Percentiles rank a stretch among this genome's conserved stretches.
phyloP scores from a whole-genome alignment of 495 filamentous ascomycete genomes.

The Glarea lozoyensis region DNA sequence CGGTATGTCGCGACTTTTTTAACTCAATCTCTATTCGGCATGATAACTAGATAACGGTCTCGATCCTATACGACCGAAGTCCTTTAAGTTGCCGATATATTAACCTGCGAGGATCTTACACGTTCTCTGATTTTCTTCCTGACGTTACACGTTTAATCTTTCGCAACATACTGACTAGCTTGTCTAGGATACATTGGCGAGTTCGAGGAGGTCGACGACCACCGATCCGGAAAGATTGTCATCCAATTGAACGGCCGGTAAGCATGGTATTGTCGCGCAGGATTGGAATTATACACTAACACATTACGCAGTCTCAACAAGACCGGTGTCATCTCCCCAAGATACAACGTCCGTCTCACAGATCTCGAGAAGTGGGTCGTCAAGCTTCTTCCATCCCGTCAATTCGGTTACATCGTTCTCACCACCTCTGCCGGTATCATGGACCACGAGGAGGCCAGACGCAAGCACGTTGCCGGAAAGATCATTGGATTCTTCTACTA shows the following conservation, averaged over 20 bases:
- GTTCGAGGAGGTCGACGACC: constrained; percentile 99
- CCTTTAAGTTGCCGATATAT: constrained; percentile 99
- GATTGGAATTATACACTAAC: constrained; percentile 4
- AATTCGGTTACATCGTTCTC: constrained; percentile 98
- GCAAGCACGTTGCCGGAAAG: constrained; percentile 96
- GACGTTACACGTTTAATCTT: constrained; percentile 83
- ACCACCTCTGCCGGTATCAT: constrained; percentile 98
- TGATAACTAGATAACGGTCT: constrained; percentile 99
- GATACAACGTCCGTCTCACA: constrained; percentile 95
- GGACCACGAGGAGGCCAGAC: constrained; percentile 98
- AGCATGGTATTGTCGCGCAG: not conserved
- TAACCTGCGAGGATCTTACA: constrained; percentile 82
- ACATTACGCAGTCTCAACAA: constrained; percentile 70
- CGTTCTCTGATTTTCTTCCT: constrained; percentile 67
- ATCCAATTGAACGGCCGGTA: constrained; percentile 84
- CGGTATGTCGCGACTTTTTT: constrained; percentile 55
- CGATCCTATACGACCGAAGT: constrained; percentile 74
- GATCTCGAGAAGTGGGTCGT: constrained; percentile 99
- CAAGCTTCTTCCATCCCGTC: constrained; percentile 96
- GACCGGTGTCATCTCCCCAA: constrained; percentile 95
- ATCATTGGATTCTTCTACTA: constrained; percentile 97
- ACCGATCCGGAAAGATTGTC: constrained; percentile 97
- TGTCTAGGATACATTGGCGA: constrained; percentile 93
- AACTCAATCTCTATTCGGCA: constrained; percentile 50
- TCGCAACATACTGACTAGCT: constrained; percentile 69